Evolutionary conservation across 495 filamentous ascomycete species (phyloP).

Genomic region (Darksidea phi): DNA sequence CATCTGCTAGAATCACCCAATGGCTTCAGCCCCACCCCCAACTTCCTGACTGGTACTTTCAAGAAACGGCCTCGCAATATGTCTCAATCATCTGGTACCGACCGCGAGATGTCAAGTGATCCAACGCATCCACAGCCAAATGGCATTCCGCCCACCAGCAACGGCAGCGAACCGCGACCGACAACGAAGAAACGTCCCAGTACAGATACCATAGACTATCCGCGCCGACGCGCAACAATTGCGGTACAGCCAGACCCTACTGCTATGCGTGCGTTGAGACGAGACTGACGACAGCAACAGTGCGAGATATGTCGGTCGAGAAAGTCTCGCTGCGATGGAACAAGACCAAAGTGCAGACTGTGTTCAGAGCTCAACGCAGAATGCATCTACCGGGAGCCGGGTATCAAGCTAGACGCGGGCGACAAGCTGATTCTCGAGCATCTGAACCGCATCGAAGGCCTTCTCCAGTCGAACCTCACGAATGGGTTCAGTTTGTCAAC

Average conservation of each 20-base stretch:
- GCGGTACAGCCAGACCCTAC: slow-evolving; percentile 31
- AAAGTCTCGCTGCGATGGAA: slow-evolving; percentile 83
- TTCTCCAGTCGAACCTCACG: slow-evolving; percentile 66
- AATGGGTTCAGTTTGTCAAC: slow-evolving; percentile 52
- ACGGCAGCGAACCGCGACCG: slow-evolving; percentile 27
- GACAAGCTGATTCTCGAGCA: slow-evolving; percentile 82
- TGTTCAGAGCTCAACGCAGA: slow-evolving; percentile 79
- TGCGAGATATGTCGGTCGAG: slow-evolving; percentile 83
- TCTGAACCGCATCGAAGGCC: slow-evolving; percentile 69
- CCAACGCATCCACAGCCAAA: slow-evolving; percentile 18
- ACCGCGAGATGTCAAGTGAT: slow-evolving; percentile 35
- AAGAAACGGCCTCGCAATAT: slow-evolving; percentile 38
- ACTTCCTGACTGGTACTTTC: slow-evolving; percentile 22
- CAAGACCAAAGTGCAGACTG: slow-evolving; percentile 76
- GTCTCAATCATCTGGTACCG: slow-evolving; percentile 39
- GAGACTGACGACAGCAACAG: slow-evolving; percentile 44
- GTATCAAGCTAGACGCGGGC: slow-evolving; percentile 82
- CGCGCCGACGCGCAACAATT: slow-evolving; percentile 44
- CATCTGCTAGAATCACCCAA: slow-evolving; percentile 35
- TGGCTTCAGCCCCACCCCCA: slow-evolving; percentile 20
- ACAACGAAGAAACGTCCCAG: slow-evolving; percentile 37
- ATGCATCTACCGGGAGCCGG: slow-evolving; percentile 80
- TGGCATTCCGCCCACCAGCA: slow-evolving; percentile 31
- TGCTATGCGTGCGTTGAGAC: slow-evolving; percentile 1
- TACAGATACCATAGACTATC: slow-evolving; percentile 44